Evolutionary conservation across 176 grass and related monocot genomes (phyloP).

Genomic region (Cenchrus fungigraminus): DNA sequence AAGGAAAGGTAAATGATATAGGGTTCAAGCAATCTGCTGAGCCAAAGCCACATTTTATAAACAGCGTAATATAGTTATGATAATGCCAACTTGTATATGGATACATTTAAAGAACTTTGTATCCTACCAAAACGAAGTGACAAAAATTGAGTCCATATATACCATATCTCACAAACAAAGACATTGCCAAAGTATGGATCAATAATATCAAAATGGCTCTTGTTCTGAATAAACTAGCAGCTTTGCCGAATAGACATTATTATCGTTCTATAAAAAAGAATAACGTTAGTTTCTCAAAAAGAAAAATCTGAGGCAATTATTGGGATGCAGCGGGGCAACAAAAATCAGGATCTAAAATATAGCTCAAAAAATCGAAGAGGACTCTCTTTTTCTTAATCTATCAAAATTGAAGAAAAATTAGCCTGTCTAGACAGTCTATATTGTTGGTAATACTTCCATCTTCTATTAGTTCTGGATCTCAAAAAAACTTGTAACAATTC

Average conservation of each 20-base stretch:
- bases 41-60: not conserved
- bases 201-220: not conserved
- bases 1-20: too few species aligned
- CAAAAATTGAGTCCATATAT: not conserved
- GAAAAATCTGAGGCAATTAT: slow-evolving; percentile 34
- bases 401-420: slow-evolving; percentile 61
- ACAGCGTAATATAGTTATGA: not conserved
- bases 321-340: slow-evolving; percentile 29
- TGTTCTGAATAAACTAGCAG: not conserved
- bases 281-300: slow-evolving; percentile 46
- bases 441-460: slow-evolving; percentile 41
- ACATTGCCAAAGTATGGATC: not conserved
- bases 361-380: slow-evolving; percentile 19
- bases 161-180: not conserved
- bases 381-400: slow-evolving; percentile 44
- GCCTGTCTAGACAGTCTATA: slow-evolving; percentile 45
- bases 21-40: too few species aligned
- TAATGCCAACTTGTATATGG: not conserved
- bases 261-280: slow-evolving; percentile 50
- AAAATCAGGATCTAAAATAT: slow-evolving; percentile 45
- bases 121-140: not conserved
- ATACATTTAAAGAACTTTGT: not conserved
- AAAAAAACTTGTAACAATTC: slow-evolving; percentile 43
- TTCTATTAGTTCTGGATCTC: slow-evolving; percentile 43
- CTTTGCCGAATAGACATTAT: slow-evolving; percentile 40